phyloP scores from a whole-genome alignment of 495 filamentous ascomycete genomes.

The Aspergillus homomorphus region DNA sequence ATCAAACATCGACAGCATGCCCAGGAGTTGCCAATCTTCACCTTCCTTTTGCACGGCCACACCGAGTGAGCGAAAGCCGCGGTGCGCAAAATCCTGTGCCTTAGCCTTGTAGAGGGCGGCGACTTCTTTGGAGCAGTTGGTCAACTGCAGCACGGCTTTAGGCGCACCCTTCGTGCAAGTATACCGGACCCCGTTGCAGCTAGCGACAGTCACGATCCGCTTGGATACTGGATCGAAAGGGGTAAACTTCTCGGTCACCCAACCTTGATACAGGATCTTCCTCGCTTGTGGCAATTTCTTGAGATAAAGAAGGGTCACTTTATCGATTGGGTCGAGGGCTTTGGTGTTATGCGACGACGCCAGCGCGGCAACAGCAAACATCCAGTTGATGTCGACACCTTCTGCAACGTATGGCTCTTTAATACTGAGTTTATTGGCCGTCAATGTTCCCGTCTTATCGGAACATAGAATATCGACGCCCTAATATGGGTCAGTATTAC shows the following conservation, averaged over 20 bases:
- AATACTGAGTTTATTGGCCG: slow-evolving; percentile 69
- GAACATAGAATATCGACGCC: slow-evolving; percentile 97
- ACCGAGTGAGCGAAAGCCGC: slow-evolving; percentile 73
- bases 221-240: slow-evolving; percentile 76
- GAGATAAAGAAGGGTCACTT: slow-evolving; percentile 66
- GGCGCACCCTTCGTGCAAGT: slow-evolving; percentile 70
- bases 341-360: slow-evolving; percentile 73
- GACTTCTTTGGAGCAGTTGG: slow-evolving; percentile 58
- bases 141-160: slow-evolving; percentile 65
- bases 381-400: slow-evolving; percentile 70
- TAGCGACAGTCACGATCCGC: slow-evolving; percentile 63
- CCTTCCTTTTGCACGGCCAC: slow-evolving; percentile 64
- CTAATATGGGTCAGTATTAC: slow-evolving; percentile 25
- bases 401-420: slow-evolving; percentile 69
- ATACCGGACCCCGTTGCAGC: slow-evolving; percentile 59
- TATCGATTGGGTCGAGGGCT: slow-evolving; percentile 70
- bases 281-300: slow-evolving; percentile 63
- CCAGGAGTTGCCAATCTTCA: slow-evolving; percentile 61
- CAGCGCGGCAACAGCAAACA: slow-evolving; percentile 69
- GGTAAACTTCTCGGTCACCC: slow-evolving; percentile 67
- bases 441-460: slow-evolving; percentile 79
- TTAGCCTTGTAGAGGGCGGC: slow-evolving; percentile 60
- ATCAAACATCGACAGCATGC: slow-evolving; percentile 75
- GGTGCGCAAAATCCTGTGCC: slow-evolving; percentile 67
- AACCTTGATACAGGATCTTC: slow-evolving; percentile 61